These are phyloP conservation scores for Leavenworthia alabamica DNA, from an alignment of 345 rosid genomes.

Conservation along the genomic window DNA sequence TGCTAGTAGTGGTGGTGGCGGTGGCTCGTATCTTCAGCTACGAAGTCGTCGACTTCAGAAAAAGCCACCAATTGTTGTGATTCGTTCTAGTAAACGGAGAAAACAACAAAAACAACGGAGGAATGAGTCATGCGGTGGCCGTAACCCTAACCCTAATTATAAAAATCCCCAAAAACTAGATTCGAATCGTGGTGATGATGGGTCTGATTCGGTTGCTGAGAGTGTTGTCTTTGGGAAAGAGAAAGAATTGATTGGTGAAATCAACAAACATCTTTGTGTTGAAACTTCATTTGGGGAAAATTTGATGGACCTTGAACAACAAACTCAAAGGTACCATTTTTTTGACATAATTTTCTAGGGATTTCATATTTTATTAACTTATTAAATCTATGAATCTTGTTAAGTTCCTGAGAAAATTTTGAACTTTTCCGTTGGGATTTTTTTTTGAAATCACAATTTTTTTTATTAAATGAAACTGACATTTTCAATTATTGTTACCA, in stretches of 20 bases:
- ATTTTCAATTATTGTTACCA: background rate
- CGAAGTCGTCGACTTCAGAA: constrained; percentile 79
- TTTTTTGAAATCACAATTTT: background rate
- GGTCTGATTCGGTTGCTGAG: constrained; percentile 25
- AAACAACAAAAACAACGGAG: constrained; percentile 30
- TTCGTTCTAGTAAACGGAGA: constrained; percentile 39
- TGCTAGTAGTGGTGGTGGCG: too few relatives aligned
- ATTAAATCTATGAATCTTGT: background rate
- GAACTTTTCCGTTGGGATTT: constrained; percentile 9
- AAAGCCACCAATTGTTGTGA: constrained; percentile 43
- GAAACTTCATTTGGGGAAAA: constrained; percentile 72
- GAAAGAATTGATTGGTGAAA: constrained; percentile 15
- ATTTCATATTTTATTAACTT: background rate
- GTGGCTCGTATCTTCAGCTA: constrained; percentile 71
- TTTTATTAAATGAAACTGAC: background rate
- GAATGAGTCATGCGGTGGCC: constrained; percentile 20
- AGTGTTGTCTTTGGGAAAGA: constrained; percentile 19
- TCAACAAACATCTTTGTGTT: constrained; percentile 32
- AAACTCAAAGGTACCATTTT: constrained; percentile 54
- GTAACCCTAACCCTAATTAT: constrained; percentile 32
- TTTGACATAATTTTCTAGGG: background rate
- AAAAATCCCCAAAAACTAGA: constrained; percentile 17
- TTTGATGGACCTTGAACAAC: constrained; percentile 55
- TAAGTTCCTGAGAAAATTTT: background rate
- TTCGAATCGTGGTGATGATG: constrained; percentile 21